Base-by-base conservation (phyloP, 2,329 filamentous ascomycete genomes). In the Pyrenophora tritici-repentis region DNA sequence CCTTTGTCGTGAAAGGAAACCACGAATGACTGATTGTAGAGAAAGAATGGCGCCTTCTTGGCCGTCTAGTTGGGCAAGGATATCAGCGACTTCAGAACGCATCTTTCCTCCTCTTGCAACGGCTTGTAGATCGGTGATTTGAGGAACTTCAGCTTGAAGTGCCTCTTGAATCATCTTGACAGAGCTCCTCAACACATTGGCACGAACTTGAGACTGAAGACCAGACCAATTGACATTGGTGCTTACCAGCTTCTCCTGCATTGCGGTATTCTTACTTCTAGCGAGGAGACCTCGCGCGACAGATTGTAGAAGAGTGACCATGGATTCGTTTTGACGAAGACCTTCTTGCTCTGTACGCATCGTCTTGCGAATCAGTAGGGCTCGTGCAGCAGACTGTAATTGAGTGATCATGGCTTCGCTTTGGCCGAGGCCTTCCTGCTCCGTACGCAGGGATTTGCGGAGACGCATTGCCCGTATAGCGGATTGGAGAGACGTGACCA, bases 291-390 rank as follows among this genome's bases (percentile, higher is more conserved):
- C 89, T 72, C 88, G 82, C 31, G 83, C 80, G 52, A 83, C 82
- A 62, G 87, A 84, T 75, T 92, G 89, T 51, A 91, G 73, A 45
- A 78, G 74, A 43, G 78, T 78, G 54, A 79, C 66, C n/a, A 69
- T 53, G 20, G 70, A 66, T 47, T 78, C 75, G 16, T 75, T 62
- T 37, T 71, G 68, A 29, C 72, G 68, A 34, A 76, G 62, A 36
- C 49, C 65, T 35, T 72, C 67, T 47, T 68, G 69, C 33, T 75
- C 66, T 12, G 67, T 49, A 24, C 68, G 67, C 39, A 73, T 41
- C 14, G 67, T 61, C 50, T 73, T 62, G 47, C 78, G 72, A 31
- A 75, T 56, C 6, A 78, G 59, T 42, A 73, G 65, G 22, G 78
- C 78, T 47, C 77, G 69, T 13, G 73, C 68, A 10, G 68, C 67